Conservation (phyloP, 1,284 basidiomycete species). For the Veloboletus limbatus region DNA sequence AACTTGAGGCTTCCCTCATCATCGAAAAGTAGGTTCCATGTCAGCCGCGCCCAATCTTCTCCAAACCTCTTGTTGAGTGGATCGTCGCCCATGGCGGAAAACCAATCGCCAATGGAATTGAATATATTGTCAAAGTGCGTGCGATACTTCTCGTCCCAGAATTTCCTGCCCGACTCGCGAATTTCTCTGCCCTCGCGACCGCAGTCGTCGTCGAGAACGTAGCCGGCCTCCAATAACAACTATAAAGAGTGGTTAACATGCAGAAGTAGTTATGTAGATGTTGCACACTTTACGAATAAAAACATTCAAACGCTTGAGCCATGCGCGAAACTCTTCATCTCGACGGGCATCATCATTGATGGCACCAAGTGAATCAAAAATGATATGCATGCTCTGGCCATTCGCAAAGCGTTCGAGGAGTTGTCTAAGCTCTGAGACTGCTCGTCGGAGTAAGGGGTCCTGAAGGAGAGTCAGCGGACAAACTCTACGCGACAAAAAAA, state of each 20-base stretch:
- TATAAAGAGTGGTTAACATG: constrained; percentile 25
- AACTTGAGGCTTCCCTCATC: constrained; percentile 82
- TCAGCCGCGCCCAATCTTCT: constrained; percentile 80
- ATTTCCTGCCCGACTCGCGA: constrained; percentile 67
- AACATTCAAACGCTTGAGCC: constrained; percentile 69
- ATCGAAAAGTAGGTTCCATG: constrained; percentile 77
- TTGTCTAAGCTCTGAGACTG: constrained; percentile 67
- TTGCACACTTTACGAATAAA: constrained; percentile 64
- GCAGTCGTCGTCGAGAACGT: constrained; percentile 79
- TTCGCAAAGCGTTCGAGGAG: constrained; percentile 93
- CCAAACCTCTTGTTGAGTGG: constrained; percentile 80
- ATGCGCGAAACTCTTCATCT: constrained; percentile 75
- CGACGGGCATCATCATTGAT: constrained; percentile 75
- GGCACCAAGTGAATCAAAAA: constrained; percentile 71
- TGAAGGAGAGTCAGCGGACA: constrained; percentile 20
- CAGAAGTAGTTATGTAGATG: no score
- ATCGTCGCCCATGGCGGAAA: constrained; percentile 82
- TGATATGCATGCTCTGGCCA: constrained; percentile 59
- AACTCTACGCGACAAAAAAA: not conserved
- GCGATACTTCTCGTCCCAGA: constrained; percentile 86
- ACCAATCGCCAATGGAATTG: constrained; percentile 70
- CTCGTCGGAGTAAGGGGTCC: constrained; percentile 58
- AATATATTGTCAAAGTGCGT: constrained; percentile 82
- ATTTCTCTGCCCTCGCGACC: constrained; percentile 60
- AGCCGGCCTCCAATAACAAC: constrained; percentile 85